These are phyloP conservation scores for Rhodotorula sphaerocarpa DNA, from an alignment of 768 basidiomycete genomes.

Conservation along the genomic window DNA sequence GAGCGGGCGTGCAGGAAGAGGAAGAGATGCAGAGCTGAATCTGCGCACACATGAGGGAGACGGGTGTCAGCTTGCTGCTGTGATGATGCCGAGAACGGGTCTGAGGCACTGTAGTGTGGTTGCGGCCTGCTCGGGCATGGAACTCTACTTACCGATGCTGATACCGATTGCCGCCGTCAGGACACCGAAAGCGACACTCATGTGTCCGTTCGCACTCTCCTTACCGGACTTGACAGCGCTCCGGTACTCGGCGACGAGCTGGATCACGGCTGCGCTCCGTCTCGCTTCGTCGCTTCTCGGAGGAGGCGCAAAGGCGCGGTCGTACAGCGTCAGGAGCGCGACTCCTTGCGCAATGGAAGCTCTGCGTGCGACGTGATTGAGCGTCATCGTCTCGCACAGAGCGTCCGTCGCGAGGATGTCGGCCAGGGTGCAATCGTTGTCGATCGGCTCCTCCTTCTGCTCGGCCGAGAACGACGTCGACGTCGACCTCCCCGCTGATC, in stretches of 20 bases:
- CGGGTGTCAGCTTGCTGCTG: too few relatives aligned
- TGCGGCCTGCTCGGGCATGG: too few relatives aligned
- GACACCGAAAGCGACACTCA: conserved; percentile 84
- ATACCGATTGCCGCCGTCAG: conserved; percentile 64
- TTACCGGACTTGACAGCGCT: conserved; percentile 8
- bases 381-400: conserved; percentile 72
- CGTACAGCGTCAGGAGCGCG: conserved; percentile 78
- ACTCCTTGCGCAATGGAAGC: conserved; percentile 87
- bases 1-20: conserved; percentile 87
- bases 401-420: conserved; percentile 57
- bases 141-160: conserved; percentile 2
- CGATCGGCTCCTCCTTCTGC: too few relatives aligned
- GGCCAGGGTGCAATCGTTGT: conserved; percentile 41
- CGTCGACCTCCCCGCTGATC: too few relatives aligned
- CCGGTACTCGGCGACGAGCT: conserved; percentile 10
- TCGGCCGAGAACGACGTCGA: too few relatives aligned
- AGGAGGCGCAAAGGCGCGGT: conserved; percentile 66
- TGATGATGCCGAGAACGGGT: too few relatives aligned
- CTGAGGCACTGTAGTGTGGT: too few relatives aligned
- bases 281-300: conserved; percentile 48
- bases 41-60: too few relatives aligned
- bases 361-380: conserved; percentile 79
- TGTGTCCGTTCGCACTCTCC: conserved; percentile 57
- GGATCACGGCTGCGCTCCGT: conserved; percentile 48
- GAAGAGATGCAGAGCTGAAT: conserved; percentile 62